These are phyloP conservation scores for Leishmania martiniquensis DNA, from an alignment of 208 protist genomes.

Conservation along the genomic window DNA sequence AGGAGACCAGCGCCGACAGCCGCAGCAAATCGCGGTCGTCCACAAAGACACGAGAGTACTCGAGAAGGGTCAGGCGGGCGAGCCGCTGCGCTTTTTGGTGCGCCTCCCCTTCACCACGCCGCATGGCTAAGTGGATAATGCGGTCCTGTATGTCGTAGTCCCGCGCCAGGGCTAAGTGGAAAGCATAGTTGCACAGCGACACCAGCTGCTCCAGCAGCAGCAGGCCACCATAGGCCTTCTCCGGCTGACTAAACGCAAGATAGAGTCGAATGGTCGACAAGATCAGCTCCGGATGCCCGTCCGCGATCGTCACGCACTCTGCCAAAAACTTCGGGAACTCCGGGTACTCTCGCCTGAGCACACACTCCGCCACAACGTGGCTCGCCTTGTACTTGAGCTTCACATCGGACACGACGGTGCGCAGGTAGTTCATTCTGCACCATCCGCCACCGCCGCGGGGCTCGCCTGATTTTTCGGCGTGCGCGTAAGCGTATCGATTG, in stretches of 20 bases:
- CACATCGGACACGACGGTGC: slow-evolving; percentile 46
- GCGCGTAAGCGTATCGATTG: neutral
- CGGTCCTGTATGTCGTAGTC: slow-evolving; percentile 59
- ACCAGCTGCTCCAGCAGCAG: slow-evolving; percentile 82
- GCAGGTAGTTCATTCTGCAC: slow-evolving; percentile 70
- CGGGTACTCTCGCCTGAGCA: slow-evolving; percentile 23
- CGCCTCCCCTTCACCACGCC: slow-evolving; percentile 47
- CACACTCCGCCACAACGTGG: slow-evolving; percentile 44
- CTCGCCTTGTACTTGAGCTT: slow-evolving; percentile 55
- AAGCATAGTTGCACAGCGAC: slow-evolving; percentile 66
- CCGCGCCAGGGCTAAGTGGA: slow-evolving; percentile 73
- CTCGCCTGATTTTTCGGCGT: neutral
- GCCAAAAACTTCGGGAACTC: slow-evolving; percentile 24
- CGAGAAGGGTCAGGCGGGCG: slow-evolving; percentile 74
- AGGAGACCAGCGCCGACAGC: slow-evolving; percentile 53
- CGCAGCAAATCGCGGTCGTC: slow-evolving; percentile 62
- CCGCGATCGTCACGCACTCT: slow-evolving; percentile 60
- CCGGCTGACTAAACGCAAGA: slow-evolving; percentile 34
- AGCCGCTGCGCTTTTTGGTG: slow-evolving; percentile 66
- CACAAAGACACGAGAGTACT: slow-evolving; percentile 89
- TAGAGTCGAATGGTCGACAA: slow-evolving; percentile 46
- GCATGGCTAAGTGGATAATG: slow-evolving; percentile 59
- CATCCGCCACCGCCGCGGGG: slow-evolving; percentile 16
- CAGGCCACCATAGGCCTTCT: slow-evolving; percentile 50
- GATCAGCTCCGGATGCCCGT: slow-evolving; percentile 58